A percentile compares a stretch with the other conserved stretches of the same genome.
Conservation (phyloP, 805 yeast species). For the Metschnikowia shivogae region DNA sequence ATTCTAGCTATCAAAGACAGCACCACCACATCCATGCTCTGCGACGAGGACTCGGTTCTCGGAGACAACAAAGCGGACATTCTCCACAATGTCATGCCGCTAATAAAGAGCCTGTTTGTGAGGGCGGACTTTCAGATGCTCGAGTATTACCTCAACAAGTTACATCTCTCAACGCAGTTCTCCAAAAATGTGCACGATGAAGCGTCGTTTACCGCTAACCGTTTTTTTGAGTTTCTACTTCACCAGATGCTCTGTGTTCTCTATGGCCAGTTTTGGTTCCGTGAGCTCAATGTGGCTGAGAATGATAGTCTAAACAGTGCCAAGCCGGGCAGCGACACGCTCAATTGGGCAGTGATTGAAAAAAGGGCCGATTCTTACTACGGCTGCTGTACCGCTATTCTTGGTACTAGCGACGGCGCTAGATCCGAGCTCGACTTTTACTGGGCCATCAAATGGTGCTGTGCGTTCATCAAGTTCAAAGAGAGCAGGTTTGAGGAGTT, state of each 20-base stretch:
- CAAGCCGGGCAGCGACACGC: background rate
- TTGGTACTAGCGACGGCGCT: conserved; percentile 8
- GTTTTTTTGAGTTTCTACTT: conserved; percentile 27
- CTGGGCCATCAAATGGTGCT: conserved; percentile 20
- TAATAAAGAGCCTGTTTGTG: conserved; percentile 13
- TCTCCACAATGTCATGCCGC: conserved; percentile 7
- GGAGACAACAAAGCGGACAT: conserved; percentile 6
- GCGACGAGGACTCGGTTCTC: conserved; percentile 9
- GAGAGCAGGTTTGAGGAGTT: conserved; percentile 25
- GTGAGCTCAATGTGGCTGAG: background rate
- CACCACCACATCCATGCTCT: conserved; percentile 4
- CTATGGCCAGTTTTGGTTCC: conserved; percentile 23
- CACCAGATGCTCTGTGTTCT: conserved; percentile 22
- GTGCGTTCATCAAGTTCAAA: conserved; percentile 23
- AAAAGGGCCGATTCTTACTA: conserved; percentile 24
- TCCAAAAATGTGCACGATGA: conserved; percentile 22
- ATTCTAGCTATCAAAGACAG: conserved; percentile 3
- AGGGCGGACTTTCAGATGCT: conserved; percentile 20
- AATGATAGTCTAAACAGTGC: background rate
- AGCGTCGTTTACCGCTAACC: conserved; percentile 20
- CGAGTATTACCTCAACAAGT: conserved; percentile 16
- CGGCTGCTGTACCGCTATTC: conserved; percentile 19
- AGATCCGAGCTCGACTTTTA: conserved; percentile 21
- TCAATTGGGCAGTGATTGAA: conserved; percentile 15
- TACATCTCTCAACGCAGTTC: conserved; percentile 20